phyloP scores from a whole-genome alignment of 192 early-diverging fungal genomes.

The Cetraspora pellucida region DNA sequence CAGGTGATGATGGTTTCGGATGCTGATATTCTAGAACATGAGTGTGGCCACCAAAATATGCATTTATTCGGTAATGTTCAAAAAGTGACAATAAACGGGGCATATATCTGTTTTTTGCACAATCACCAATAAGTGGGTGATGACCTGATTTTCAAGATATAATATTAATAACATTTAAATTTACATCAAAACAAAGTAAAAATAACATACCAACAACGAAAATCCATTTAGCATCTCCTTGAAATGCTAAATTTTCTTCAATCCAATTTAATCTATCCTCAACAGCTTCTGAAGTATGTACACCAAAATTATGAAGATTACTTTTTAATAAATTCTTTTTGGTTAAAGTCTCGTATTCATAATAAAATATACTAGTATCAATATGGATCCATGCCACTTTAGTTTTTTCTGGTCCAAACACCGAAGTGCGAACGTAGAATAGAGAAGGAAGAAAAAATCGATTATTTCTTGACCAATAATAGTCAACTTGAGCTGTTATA shows the following conservation, averaged over 20 bases:
- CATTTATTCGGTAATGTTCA: conserved; percentile 17
- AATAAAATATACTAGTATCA: conserved; percentile 27
- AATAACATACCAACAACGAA: conserved; percentile 21
- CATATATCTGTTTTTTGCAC: neutral
- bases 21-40: conserved; percentile 16
- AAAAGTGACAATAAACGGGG: neutral
- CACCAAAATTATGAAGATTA: conserved; percentile 5
- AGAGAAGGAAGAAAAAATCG: conserved; percentile 27
- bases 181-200: neutral
- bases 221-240: conserved; percentile 30
- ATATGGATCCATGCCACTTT: conserved; percentile 27
- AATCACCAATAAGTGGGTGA: conserved; percentile 26
- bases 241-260: conserved; percentile 17
- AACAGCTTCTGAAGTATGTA: neutral
- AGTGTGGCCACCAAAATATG: conserved; percentile 25
- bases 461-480: conserved; percentile 1
- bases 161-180: neutral
- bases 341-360: neutral
- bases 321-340: neutral
- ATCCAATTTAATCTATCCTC: conserved; percentile 26
- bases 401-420: neutral
- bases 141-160: neutral
- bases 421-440: conserved; percentile 16
- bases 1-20: neutral
- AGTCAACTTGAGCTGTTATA: conserved; percentile 26